Evolutionary conservation across 2,329 filamentous ascomycete species (phyloP), one percentile per base, ranked within the genome.

Genomic region (Trichoderma breve): DNA sequence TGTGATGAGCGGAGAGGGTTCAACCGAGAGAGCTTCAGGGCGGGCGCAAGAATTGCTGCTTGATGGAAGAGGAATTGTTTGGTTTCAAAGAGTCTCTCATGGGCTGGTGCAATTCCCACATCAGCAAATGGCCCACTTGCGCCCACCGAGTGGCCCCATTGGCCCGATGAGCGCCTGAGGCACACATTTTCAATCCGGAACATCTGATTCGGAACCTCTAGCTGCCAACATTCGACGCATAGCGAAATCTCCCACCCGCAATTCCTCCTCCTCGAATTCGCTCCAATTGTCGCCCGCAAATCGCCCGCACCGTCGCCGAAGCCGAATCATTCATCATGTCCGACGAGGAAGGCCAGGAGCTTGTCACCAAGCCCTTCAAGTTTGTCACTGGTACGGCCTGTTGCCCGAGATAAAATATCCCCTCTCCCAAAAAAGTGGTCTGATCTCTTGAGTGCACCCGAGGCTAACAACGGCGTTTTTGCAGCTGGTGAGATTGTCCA

Each of bases 361-460:
- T 88, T 84, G 88, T 89, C 78, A 98, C 95, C 86, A 99, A 98
- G 91, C 97, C 97, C 85, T 99, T 99, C 92, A 99, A 99, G 93
- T 98, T 98, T 87, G 96, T 98, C 82, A 98, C 95, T 87, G 95
- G 95, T 97, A 90, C 84, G 93, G 43, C 60, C 28, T 14, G 24
- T 11, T 11, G 21, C 24, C 15, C 39, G 67, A 51, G 57, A 53
- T 36, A 70, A 30, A 67, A 80, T 81, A 80, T 80, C 80, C 79
- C 80, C 80, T 80, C 80, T 78, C 47, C 12, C 14, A n/a, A 36
- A 71, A 76, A 80, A 80, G 80, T 80, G 79, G 78, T 77, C 78
- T 79, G 78, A 81, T 80, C 36, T 61, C 34, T 72, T 72, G 3
- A 21, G 73, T 76, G 71, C 39, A 76, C 76, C 79, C 80, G 80